A percentile compares a stretch with the other conserved stretches of the same genome.
Evolutionary conservation across 305 asterid genomes (phyloP).

Genomic region (Lippia alba): DNA sequence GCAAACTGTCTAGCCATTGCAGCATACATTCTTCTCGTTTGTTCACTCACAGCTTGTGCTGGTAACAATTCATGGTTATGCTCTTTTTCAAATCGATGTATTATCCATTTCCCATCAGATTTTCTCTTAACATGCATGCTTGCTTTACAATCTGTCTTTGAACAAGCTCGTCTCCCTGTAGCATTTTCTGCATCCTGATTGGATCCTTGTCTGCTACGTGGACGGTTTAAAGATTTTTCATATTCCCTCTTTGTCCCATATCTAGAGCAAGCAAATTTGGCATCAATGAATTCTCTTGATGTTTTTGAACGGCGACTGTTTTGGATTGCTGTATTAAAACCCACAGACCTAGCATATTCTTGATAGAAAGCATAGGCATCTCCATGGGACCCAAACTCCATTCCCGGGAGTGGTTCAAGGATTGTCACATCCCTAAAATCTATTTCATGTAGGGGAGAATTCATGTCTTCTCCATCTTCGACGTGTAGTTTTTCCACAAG

Average conservation of each 20-base stretch:
- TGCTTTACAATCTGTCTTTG: constrained; percentile 96
- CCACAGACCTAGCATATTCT: constrained; percentile 86
- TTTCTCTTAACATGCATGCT: constrained; percentile 97
- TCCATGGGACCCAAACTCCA: constrained; percentile 89
- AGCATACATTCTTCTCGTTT: constrained; percentile 91
- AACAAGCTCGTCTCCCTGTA: constrained; percentile 89
- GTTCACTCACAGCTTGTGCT: constrained; percentile 97
- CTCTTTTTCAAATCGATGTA: constrained; percentile 92
- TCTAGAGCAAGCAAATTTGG: constrained; percentile 85
- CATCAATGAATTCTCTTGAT: constrained; percentile 85
- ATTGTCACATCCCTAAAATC: constrained; percentile 74
- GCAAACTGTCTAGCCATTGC: constrained; percentile 93
- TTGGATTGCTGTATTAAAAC: constrained; percentile 84
- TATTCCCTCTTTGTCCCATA: constrained; percentile 91
- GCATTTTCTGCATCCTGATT: constrained; percentile 87
- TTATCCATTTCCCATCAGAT: constrained; percentile 90
- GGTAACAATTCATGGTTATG: constrained; percentile 95
- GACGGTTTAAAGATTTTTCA: constrained; percentile 80
- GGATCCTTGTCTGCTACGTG: constrained; percentile 84
- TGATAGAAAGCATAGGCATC: constrained; percentile 89
- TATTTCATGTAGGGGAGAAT: constrained; percentile 55
- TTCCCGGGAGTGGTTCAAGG: constrained; percentile 89
- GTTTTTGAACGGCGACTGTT: constrained; percentile 89
- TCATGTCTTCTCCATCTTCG: constrained; percentile 66
- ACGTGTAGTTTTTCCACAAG: constrained; percentile 58